phyloP scores from a whole-genome alignment of 2,329 filamentous ascomycete genomes.

The Allantophomopsis cytisporea region DNA sequence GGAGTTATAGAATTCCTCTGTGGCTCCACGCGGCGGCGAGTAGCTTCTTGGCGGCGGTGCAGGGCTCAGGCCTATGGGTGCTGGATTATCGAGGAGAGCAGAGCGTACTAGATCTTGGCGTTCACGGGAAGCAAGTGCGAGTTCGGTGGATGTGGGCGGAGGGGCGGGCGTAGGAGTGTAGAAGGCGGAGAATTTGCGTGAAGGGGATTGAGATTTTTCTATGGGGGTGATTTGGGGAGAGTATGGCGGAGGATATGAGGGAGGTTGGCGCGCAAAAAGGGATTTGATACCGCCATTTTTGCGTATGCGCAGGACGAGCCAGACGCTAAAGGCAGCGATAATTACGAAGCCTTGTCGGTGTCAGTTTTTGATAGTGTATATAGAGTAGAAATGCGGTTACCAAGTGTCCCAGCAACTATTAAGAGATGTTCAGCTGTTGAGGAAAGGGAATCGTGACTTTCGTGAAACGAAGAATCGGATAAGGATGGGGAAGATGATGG shows the following conservation, averaged over 20 bases:
- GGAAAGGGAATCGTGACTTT: conserved; percentile 5
- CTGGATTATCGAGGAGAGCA: conserved; percentile 5
- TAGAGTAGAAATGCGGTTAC: conserved; percentile 6
- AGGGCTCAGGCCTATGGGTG: conserved; percentile 5
- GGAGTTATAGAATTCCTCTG: neutral
- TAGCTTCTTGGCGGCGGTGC: conserved; percentile 2
- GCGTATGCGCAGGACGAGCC: too few species aligned
- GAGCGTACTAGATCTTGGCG: conserved; percentile 4
- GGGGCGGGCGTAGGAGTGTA: too few species aligned
- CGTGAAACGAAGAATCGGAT: neutral
- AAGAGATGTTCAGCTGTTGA: conserved; percentile 12
- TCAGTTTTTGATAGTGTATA: too few species aligned
- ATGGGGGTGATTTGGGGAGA: too few species aligned
- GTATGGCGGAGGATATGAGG: too few species aligned
- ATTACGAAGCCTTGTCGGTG: too few species aligned
- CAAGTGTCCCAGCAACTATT: conserved; percentile 14
- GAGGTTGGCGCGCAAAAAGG: too few species aligned
- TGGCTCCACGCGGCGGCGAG: conserved; percentile 2
- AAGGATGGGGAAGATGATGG: neutral
- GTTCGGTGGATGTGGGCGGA: conserved; percentile 4
- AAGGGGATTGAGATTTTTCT: too few species aligned
- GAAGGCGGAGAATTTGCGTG: too few species aligned
- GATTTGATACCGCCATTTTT: too few species aligned
- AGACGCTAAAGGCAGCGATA: too few species aligned
- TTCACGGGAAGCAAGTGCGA: conserved; percentile 5